Evolutionary conservation across 306 rosid species (phyloP).

Genomic region (Cicer judaicum): DNA sequence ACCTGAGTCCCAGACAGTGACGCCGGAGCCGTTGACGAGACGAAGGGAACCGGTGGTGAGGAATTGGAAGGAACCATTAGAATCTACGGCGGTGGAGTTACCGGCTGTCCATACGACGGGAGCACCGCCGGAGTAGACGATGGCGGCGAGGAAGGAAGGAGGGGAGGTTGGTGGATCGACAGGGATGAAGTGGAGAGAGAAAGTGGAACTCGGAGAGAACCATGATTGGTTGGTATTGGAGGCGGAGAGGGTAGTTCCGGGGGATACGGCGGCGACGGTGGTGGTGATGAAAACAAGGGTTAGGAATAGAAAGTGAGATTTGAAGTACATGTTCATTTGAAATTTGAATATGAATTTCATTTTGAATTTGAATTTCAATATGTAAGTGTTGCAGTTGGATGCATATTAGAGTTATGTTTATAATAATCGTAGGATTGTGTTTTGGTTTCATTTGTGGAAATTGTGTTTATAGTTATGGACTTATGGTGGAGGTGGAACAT

Average conservation of each 20-base stretch:
- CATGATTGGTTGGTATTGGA: constrained; percentile 23
- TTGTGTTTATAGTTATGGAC: background rate
- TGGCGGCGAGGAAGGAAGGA: constrained; percentile 22
- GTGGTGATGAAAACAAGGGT: background rate
- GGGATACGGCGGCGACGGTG: background rate
- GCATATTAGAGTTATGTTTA: no score
- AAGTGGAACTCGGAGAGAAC: background rate
- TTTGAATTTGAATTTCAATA: no score
- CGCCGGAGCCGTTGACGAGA: constrained; percentile 18
- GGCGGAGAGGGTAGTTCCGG: background rate
- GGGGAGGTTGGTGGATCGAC: constrained; percentile 4
- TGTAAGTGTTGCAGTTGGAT: no score
- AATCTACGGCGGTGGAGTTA: constrained; percentile 9
- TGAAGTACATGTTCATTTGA: background rate
- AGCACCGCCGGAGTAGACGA: constrained; percentile 12
- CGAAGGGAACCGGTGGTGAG: background rate
- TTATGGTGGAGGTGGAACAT: background rate
- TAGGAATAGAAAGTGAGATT: background rate
- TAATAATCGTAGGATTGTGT: no score
- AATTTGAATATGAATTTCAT: no score
- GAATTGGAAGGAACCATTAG: constrained; percentile 1
- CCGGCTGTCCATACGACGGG: constrained; percentile 15
- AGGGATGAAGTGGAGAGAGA: constrained; percentile 14
- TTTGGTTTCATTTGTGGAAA: background rate
- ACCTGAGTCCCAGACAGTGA: constrained; percentile 11